Percentiles rank a stretch among this genome's conserved stretches.
Conservation (phyloP, 2,329 filamentous ascomycete genomes). For the Scedosporium apiospermum region DNA sequence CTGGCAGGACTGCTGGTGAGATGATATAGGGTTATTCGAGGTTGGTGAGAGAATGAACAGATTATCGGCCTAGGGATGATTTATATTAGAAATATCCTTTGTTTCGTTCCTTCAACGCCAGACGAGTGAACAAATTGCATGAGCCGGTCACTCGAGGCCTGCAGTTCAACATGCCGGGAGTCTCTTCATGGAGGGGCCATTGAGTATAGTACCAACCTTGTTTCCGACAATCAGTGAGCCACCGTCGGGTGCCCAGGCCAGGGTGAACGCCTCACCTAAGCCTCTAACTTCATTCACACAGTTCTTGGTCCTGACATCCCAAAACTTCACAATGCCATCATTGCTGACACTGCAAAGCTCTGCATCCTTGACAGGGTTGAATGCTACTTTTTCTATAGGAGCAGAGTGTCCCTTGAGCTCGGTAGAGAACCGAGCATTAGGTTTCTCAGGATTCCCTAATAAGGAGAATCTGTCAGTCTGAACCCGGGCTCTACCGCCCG, state of each 20-base stretch:
- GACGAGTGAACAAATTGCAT: too few relatives aligned
- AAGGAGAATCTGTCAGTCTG: background rate
- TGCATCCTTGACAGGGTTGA: slow-evolving; percentile 67
- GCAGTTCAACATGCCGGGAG: too few relatives aligned
- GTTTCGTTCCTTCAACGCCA: too few relatives aligned
- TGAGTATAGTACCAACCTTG: slow-evolving; percentile 39
- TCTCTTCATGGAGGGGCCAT: background rate
- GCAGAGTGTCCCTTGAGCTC: slow-evolving; percentile 61
- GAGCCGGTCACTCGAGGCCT: too few relatives aligned
- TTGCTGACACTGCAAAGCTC: slow-evolving; percentile 66
- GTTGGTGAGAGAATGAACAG: slow-evolving; percentile 54
- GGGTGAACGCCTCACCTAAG: slow-evolving; percentile 57
- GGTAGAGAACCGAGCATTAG: slow-evolving; percentile 63
- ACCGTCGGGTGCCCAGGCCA: slow-evolving; percentile 68
- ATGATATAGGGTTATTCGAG: slow-evolving; percentile 43
- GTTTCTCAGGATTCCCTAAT: slow-evolving; percentile 65
- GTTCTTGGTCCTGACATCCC: slow-evolving; percentile 67
- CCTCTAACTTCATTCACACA: slow-evolving; percentile 61
- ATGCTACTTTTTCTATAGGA: slow-evolving; percentile 65
- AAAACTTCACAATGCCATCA: slow-evolving; percentile 68
- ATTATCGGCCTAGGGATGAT: slow-evolving; percentile 41
- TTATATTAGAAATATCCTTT: background rate
- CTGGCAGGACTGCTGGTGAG: slow-evolving; percentile 51
- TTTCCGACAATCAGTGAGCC: slow-evolving; percentile 61
- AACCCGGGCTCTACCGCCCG: background rate